phyloP scores from a whole-genome alignment of 441 rosid species.

The Capsella rubella region DNA sequence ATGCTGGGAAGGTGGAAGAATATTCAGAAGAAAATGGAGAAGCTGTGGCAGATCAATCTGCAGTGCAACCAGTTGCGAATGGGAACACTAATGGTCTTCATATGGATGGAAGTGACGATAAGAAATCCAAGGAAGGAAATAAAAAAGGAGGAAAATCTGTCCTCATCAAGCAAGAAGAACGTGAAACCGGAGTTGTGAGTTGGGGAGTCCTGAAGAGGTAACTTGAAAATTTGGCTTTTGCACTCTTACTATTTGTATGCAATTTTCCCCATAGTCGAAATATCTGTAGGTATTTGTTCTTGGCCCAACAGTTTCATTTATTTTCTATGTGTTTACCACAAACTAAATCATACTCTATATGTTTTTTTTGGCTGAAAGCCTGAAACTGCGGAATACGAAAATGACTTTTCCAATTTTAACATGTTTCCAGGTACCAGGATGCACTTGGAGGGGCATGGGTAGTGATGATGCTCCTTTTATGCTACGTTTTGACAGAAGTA shows the following conservation, averaged over 20 bases:
- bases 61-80: conserved; percentile 58
- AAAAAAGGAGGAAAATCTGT: conserved; percentile 71
- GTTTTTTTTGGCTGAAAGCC: conserved; percentile 14
- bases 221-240: conserved; percentile 25
- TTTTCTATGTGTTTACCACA: conserved; percentile 3
- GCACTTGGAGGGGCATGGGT: conserved; percentile 99
- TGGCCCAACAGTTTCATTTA: conserved; percentile 19
- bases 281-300: conserved; percentile 9
- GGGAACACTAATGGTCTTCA: conserved; percentile 53
- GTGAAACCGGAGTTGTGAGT: conserved; percentile 96
- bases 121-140: conserved; percentile 51
- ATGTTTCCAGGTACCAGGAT: conserved; percentile 78
- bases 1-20: conserved; percentile 98
- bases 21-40: conserved; percentile 67
- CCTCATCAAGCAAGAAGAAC: conserved; percentile 96
- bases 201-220: conserved; percentile 88
- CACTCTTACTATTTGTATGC: conserved; percentile 17
- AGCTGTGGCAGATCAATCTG: conserved; percentile 50
- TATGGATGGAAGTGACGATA: conserved; percentile 49
- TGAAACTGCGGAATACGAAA: conserved; percentile 18
- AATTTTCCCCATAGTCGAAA: conserved; percentile 11
- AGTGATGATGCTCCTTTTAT: conserved; percentile 77
- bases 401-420: conserved; percentile 29
- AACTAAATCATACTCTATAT: conserved; percentile 7
- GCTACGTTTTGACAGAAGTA: conserved; percentile 80